Evolutionary conservation across 108 stramenopile species (phyloP), one percentile per base, ranked within the genome.

Genomic region (Bacterosira constricta): DNA sequence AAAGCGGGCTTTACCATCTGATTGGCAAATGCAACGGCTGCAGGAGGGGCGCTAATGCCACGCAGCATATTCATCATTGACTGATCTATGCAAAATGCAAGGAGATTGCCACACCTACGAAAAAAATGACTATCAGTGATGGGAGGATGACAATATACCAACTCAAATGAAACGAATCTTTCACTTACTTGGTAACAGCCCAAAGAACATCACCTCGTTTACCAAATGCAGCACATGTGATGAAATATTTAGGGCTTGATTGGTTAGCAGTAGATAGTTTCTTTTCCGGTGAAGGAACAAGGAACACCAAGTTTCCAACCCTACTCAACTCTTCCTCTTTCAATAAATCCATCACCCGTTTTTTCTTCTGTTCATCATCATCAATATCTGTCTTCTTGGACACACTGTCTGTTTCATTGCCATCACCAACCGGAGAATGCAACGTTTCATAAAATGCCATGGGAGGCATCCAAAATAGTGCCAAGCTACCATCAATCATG

Each of bases 211-310:
- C 82, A 12, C 88, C 88, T 13, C 83, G 69, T 8, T 80, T 84
- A 63, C 81, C 84, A 75, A 90, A 89, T 0, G 87, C 55, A 15
- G 90, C 90, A 54, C 79, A 84, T 1, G 81, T 71, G 23, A 93
- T 69, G 64, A 60, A 79, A 50, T 75, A 75, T 20, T 50, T 30
- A 56, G 42, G 44, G 31, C 1, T 0, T 18, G 36, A 15, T 45
- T 13, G 31, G 20, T 5, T 12, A 15, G 30, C 27, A 15, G 50
- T 2, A 21, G 25, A 15, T 34, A 53, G 4, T 53, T 56, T 23
- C 9, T 39, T 34, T 21, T 26, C 37, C 41, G n/a, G 36, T 15
- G 71, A 51, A 0, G 73, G 65, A 17, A 66, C 39, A 12, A 75
- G 49, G 39, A 51, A 66, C 37, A 50, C 23, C 39, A 75, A 26